Evolutionary conservation across 2,329 filamentous ascomycete species (phyloP), one percentile per base, ranked within the genome.

Genomic region (Pseudonectria buxi): DNA sequence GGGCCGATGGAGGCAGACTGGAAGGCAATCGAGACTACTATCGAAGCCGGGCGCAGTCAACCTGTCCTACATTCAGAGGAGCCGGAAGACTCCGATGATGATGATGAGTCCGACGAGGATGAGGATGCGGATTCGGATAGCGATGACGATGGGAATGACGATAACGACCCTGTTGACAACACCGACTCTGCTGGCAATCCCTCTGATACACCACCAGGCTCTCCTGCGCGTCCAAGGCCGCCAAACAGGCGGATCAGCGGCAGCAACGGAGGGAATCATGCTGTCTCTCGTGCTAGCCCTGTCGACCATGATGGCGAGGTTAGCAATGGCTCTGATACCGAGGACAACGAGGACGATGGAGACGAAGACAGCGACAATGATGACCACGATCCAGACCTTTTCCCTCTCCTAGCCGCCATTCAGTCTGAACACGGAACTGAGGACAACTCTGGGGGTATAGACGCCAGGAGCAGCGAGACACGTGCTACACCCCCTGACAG

Each of bases 1-100:
- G 22, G 18, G 1, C 43, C 47, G 7, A 13, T 26, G 7, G 28
- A 40, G 2, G 22, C 26, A 10, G 30, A 41, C 6, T 49, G 46
- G 49, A n/a, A 15, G 4, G 15, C 22, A 14, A 37, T 33, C 16
- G 35, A 26, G 32, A 26, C 30, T 24, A 27, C 26, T 4, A 10
- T 35, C 12, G 13, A 16, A 13, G 4, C 24, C 37, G 16, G 6
- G 7, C 3, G 22, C 41, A 5, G 9, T 44, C 10, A 24, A 26
- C n/a, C 28, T 36, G 7, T 22, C 18, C 18, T 9, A 9, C 18
- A 22, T 22, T 9, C 9, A 22, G 18, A 22, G 18, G 43, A 33
- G 22, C 14, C 13, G 16, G 22, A 14, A 5, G n/a, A 25, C 14
- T 16, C 13, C 12, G 13, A 12, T 13, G 10, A 14, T 3, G 28